These are phyloP conservation scores for Termitomyces sp. DNA, from an alignment of 768 basidiomycete species.

Conservation along the genomic window DNA sequence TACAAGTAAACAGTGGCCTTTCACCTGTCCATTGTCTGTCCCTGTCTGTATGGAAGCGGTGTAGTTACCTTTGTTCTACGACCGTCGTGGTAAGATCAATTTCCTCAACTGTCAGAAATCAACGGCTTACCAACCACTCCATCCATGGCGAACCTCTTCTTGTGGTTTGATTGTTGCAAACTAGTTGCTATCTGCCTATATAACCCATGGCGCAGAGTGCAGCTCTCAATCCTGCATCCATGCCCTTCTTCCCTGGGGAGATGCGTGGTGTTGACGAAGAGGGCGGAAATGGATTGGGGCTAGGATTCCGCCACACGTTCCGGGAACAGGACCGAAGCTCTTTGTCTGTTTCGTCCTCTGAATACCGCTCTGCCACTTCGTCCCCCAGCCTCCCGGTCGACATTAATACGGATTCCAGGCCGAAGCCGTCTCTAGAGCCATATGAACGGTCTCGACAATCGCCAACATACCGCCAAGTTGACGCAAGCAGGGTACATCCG, in stretches of 20 bases:
- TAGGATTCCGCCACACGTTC: conserved; percentile 43
- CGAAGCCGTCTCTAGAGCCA: conserved; percentile 32
- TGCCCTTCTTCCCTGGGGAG: conserved; percentile 80
- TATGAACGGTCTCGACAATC: conserved; percentile 40
- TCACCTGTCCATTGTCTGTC: conserved; percentile 1
- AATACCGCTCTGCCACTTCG: conserved; percentile 63
- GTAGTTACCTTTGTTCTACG: conserved; percentile 25
- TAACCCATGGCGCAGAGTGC: conserved; percentile 69
- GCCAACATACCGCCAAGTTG: conserved; percentile 44
- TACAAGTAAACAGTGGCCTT: conserved; percentile 7
- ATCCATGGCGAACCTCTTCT: conserved; percentile 24
- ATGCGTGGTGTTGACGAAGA: conserved; percentile 58
- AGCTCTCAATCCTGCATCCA: conserved; percentile 76
- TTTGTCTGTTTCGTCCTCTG: conserved; percentile 56
- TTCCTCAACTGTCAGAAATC: conserved; percentile 18
- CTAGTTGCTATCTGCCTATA: conserved; percentile 29
- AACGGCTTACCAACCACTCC: conserved; percentile 31
- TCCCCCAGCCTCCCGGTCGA: conserved; percentile 62
- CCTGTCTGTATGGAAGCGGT: conserved; percentile 40
- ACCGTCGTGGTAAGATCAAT: conserved; percentile 26
- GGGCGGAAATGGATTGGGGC: conserved; percentile 35
- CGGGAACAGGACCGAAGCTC: conserved; percentile 48
- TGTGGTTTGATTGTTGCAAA: conserved; percentile 35
- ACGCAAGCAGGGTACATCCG: conserved; percentile 41
- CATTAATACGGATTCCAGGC: conserved; percentile 28